A percentile compares a stretch with the other conserved stretches of the same genome.
Conservation (phyloP, 1,284 basidiomycete species). For the Coniferiporia weirii region DNA sequence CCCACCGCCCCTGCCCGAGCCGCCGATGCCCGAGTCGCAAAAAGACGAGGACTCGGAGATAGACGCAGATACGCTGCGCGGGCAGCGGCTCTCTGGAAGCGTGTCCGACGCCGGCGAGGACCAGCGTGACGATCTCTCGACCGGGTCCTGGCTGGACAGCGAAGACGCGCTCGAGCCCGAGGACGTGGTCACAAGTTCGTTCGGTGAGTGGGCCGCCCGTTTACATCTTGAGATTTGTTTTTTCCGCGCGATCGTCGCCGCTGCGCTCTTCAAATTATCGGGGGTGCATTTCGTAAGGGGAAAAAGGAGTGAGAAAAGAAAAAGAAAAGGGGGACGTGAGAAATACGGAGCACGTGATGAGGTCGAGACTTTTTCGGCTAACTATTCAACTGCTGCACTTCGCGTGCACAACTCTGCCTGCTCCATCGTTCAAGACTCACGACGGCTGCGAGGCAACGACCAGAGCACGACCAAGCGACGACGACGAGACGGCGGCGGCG, state of each 20-base stretch:
- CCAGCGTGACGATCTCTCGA: slow-evolving; percentile 10
- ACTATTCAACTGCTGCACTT: not conserved
- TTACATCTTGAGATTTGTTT: not conserved
- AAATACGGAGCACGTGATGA: not conserved
- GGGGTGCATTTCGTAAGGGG: not conserved
- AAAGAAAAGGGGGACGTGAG: not conserved
- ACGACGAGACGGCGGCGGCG: not conserved
- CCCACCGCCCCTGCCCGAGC: not conserved
- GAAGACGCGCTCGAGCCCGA: not conserved
- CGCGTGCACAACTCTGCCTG: not conserved
- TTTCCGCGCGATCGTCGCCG: not conserved
- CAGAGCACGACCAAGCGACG: not conserved
- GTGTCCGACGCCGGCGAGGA: not conserved
- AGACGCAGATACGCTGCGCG: slow-evolving; percentile 6
- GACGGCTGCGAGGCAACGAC: not conserved
- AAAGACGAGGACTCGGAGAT: not conserved
- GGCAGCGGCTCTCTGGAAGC: not conserved
- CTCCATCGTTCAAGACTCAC: slow-evolving; percentile 1
- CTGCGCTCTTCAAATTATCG: not conserved
- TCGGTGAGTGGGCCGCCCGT: not conserved
- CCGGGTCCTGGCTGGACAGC: slow-evolving; percentile 17
- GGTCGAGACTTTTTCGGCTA: not conserved
- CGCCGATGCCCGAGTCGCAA: not conserved
- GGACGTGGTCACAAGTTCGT: not conserved
- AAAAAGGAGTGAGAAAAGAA: not conserved